phyloP scores from a whole-genome alignment of 148 eudicot genomes.

The Pouteria glomerata region DNA sequence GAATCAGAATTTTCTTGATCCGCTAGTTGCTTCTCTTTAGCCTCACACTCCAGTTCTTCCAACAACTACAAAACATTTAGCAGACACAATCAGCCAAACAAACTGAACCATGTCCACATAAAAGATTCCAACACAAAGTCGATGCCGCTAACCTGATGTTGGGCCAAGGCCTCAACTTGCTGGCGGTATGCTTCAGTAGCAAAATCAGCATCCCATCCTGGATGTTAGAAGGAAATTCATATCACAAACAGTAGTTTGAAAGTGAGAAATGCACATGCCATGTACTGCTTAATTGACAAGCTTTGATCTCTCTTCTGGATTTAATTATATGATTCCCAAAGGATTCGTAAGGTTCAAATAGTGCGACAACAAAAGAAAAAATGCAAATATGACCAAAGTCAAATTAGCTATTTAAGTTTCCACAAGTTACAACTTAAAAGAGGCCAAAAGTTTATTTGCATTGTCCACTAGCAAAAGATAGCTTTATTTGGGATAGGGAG shows the following conservation, averaged over 20 bases:
- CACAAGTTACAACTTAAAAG: too few species aligned
- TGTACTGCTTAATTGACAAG: background rate
- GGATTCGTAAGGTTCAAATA: background rate
- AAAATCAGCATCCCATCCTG: conserved; percentile 96
- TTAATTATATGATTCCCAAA: background rate
- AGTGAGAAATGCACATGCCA: background rate
- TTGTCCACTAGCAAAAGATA: too few species aligned
- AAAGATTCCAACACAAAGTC: background rate
- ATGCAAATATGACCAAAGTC: background rate
- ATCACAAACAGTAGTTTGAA: background rate
- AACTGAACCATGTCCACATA: background rate
- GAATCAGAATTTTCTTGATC: conserved; percentile 43
- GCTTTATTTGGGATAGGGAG: too few species aligned
- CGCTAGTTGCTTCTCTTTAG: conserved; percentile 60
- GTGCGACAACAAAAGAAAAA: background rate
- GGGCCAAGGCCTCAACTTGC: conserved; percentile 88
- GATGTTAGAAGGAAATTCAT: conserved; percentile 9
- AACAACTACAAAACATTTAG: conserved; percentile 49
- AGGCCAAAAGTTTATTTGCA: too few species aligned
- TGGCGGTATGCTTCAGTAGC: conserved; percentile 93
- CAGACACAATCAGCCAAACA: conserved; percentile 7
- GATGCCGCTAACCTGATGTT: conserved; percentile 64
- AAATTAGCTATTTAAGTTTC: too few species aligned
- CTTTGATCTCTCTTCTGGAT: background rate
- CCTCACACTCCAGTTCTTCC: conserved; percentile 85